Evolutionary conservation across 208 protist genomes (phyloP), one percentile per base, ranked within the genome.

Genomic region (Blastocrithidia nonstop): DNA sequence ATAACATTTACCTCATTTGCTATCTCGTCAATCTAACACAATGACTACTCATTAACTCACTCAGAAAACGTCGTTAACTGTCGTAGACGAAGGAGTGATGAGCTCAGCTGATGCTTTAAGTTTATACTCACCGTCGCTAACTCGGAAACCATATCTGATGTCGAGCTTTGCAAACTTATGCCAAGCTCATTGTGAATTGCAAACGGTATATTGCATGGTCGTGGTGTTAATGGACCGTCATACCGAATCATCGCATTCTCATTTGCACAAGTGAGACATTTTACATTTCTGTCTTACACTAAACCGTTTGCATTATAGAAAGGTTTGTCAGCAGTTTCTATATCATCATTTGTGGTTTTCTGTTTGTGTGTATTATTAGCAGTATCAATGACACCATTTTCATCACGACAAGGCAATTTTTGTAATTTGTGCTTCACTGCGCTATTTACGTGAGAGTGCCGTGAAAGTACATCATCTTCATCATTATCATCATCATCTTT

Each of bases 41-140:
- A 40, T 19, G 42, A 66, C 16, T 67, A 62, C 37, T 75, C 70
- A 13, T 62, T 15, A 24, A 82, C 65, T 73, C 77, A 87, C 25
- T 76, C 49, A 3, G 64, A 41, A 13, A 66, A 56, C 27, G 54
- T 66, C 16, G 63, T 27, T 33, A 75, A 45, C 54, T 79, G 71
- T 23, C 72, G 71, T 37, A 73, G 36, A 7, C 57, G 60, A 46
- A 83, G 54, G 25, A 87, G 48, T 9, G 70, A 57, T 3, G 72
- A 71, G 54, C 69, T 83, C 3, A 87, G 60, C 56, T 87, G 77
- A 43, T 87, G 77, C 55, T 87, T 87, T 23, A 83, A 63, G 61
- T 87, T 87, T 36, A 60, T 66, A 29, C 58, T 66, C 3, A 80
- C 57, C 6, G 57, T 60, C 5, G 69, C 31, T n/a, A 87, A 64